These are phyloP conservation scores for Blastomyces gilchristii DNA, from an alignment of 2,329 filamentous ascomycete species.

Conservation along the genomic window DNA sequence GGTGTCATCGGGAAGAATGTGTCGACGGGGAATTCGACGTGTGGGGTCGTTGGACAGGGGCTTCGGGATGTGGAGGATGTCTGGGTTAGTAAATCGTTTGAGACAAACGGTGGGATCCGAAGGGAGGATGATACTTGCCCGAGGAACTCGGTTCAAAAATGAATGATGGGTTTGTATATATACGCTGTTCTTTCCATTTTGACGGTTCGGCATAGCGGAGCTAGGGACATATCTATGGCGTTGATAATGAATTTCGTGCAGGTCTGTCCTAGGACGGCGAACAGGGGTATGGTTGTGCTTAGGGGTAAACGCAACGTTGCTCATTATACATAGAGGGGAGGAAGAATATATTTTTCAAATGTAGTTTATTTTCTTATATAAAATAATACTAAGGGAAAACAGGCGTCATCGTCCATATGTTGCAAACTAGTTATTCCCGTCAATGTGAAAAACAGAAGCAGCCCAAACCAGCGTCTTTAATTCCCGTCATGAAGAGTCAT, in stretches of 20 bases:
- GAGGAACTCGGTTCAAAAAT: neutral
- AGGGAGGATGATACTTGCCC: neutral
- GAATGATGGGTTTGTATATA: neutral
- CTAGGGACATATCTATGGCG: neutral
- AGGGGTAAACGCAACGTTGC: neutral
- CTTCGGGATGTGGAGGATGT: neutral
- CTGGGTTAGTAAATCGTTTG: neutral
- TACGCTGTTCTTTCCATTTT: neutral
- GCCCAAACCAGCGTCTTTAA: neutral
- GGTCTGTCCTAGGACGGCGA: neutral
- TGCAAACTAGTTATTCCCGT: neutral
- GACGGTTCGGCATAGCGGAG: neutral
- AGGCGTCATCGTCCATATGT: neutral
- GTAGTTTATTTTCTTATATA: neutral
- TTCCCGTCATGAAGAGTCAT: constrained; percentile 4
- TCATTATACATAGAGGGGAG: neutral
- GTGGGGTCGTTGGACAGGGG: neutral
- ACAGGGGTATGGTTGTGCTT: neutral
- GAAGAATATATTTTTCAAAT: neutral
- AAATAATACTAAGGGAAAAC: neutral
- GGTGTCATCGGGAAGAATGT: neutral
- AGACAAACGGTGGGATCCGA: neutral
- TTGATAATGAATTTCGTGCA: neutral
- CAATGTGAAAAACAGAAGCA: neutral
- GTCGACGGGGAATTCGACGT: neutral